Evolutionary conservation across 1,284 basidiomycete species (phyloP), one percentile per base, ranked within the genome.

Genomic region (Boletellus deceptivus): DNA sequence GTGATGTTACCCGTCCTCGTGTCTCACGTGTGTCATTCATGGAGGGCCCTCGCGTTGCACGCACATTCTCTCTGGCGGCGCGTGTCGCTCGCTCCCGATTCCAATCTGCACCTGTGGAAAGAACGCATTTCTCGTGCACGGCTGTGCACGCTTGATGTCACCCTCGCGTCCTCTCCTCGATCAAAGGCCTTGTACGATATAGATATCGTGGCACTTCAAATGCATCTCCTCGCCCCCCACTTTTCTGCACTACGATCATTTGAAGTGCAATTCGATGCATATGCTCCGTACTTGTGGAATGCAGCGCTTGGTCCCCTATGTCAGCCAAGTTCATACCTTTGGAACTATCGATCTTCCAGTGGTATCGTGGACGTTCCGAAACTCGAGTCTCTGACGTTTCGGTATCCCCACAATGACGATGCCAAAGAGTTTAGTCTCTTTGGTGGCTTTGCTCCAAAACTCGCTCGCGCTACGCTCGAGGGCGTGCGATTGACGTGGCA

Each of bases 331-430:
- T 53, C 59, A 18, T 49, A 60, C 47, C 50, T 66, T 25, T 61
- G 62, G 62, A 65, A 67, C 20, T 20, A 60, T 43, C 55, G 52
- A 48, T 55, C 52, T 27, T 62, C 48, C 44, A 50, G 34, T 3
- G 18, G 38, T n/a, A 16, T 37, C 6, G 59, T 56, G 3, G 39
- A 55, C 47, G 81, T 76, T 1, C 72, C 70, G 18, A 61, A 68
- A 45, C 68, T 88, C 37, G 76, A 80, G 54, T 76, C 79, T n/a
- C 67, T 88, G 25, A 72, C 71, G 6, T 74, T 88, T 17, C 64
- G 80, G 16, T 82, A 84, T 61, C 78, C 80, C 18, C 69, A 70
- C 41, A 87, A 87, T 59, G 84, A 87, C 55, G 84, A 86, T 61
- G 72, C 74, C 17, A 82, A 82, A 62, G 80, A 83, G 61, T 87